Evolutionary conservation across 169 alveolate genomes (phyloP), one percentile per base, ranked within the genome.

Genomic region (Plasmodium vivax): DNA sequence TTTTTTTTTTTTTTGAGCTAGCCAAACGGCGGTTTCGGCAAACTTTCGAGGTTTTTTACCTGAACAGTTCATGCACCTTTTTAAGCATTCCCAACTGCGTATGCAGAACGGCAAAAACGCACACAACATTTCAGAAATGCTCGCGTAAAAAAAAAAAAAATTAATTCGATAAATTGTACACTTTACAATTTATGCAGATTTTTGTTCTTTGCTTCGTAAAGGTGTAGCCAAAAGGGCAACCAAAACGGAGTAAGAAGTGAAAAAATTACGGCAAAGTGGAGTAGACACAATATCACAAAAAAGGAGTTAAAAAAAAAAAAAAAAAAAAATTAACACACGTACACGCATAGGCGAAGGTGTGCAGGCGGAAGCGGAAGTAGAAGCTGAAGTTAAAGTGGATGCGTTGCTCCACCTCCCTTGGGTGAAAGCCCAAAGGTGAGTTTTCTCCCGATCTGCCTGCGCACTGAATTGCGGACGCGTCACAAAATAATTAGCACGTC

Each of bases 281-380:
- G 38, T 68, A 68, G 77, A 68, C 77, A 68, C 32, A 68, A 68
- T 68, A 68, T 68, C 77, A 68, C 38, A n/a, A 62, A 62, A 68
- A 68, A 68, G 77, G 32, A 68, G n/a, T 68, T 68, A 68, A 68
- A 68, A 68, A 68, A 4, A 68, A 68, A 68, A 4, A 56, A 56
- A 56, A 4, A 7, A 68, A 68, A 14, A n/a, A 19, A 68, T 68
- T 2, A 34, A 68, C 38, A n/a, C 27, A 68, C 77, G n/a, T 68
- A 68, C 41, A 68, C 38, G 9, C 38, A 68, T 68, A 68, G 0
- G 16, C 36, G 36, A 10, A 62, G 12, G 36, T 30, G 32, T 8
- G 54, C 16, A 43, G 54, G 54, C 16, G 54, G 14, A 43, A 43
- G 12, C 2, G 16, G 16, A 43, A 58, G 32, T n/a, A 38, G n/a